Evolutionary conservation across 129 eudicot species (phyloP).

Genomic region (Chrysanthemum makinoi): DNA sequence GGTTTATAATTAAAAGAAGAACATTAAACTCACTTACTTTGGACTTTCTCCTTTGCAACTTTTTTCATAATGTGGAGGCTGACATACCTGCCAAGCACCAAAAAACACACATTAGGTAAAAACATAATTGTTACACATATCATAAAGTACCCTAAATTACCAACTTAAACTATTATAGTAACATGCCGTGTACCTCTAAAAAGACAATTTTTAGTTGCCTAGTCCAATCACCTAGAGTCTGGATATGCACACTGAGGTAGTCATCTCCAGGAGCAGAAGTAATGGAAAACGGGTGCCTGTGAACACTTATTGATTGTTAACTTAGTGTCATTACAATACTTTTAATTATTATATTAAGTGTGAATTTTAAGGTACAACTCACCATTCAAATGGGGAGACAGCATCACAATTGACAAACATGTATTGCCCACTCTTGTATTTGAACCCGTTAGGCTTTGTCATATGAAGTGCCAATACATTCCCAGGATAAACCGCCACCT

Average conservation of each 20-base stretch:
- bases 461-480: constrained; percentile 67
- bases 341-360: background rate
- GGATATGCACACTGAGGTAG: constrained; percentile 74
- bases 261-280: constrained; percentile 83
- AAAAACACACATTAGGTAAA: constrained; percentile 25
- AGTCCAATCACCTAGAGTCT: constrained; percentile 83
- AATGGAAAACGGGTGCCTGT: constrained; percentile 91
- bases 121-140: too few relatives aligned
- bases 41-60: constrained; percentile 64
- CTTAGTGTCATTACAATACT: background rate
- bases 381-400: constrained; percentile 83
- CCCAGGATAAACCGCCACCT: constrained; percentile 74
- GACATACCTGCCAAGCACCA: constrained; percentile 56
- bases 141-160: too few relatives aligned
- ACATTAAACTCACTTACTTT: constrained; percentile 40
- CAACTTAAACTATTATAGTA: too few relatives aligned
- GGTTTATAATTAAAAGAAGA: background rate
- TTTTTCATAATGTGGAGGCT: constrained; percentile 60
- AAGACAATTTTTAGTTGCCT: constrained; percentile 48
- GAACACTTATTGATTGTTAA: constrained; percentile 5
- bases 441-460: constrained; percentile 75
- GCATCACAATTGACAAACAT: constrained; percentile 73
- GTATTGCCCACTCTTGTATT: constrained; percentile 76
- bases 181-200: constrained; percentile 42
- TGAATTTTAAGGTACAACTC: constrained; percentile 23